Percentiles rank a stretch among this genome's conserved stretches.
These are phyloP conservation scores for Myriosclerotinia scirpicola DNA, from an alignment of 2,329 filamentous ascomycete genomes.

Conservation along the genomic window DNA sequence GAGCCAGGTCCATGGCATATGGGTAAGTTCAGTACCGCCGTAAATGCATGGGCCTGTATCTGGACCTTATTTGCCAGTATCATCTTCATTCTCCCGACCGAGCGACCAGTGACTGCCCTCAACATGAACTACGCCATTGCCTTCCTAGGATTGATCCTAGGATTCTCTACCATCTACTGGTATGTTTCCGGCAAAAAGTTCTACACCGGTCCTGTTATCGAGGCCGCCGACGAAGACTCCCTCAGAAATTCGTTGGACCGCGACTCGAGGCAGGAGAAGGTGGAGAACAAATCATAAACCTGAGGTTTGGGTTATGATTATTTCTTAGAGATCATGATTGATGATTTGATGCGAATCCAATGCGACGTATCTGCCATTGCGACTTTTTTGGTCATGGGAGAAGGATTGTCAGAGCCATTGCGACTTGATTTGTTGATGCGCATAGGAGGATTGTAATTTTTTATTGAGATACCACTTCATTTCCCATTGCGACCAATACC, in stretches of 20 bases:
- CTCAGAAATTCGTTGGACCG: constrained; percentile 14
- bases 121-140: constrained; percentile 58
- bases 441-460: constrained; percentile 1
- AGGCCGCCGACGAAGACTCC: constrained; percentile 31
- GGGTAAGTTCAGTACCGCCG: constrained; percentile 44
- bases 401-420: constrained; percentile 3
- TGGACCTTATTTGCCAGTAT: constrained; percentile 55
- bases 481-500: constrained; percentile 15
- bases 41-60: constrained; percentile 51
- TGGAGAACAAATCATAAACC: constrained; percentile 18
- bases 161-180: constrained; percentile 49
- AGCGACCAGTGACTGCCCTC: constrained; percentile 46
- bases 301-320: constrained; percentile 22
- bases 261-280: constrained; percentile 23
- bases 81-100: constrained; percentile 55
- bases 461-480: constrained; percentile 15
- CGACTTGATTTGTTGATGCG: constrained; percentile 15
- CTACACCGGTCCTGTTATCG: constrained; percentile 49
- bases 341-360: constrained; percentile 18
- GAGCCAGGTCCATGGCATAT: constrained; percentile 54
- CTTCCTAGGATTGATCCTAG: constrained; percentile 49
- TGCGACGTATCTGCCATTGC: constrained; percentile 18
- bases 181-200: constrained; percentile 46
- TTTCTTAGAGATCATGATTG: constrained; percentile 20
- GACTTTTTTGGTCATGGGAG: background rate